Percentiles rank a stretch among this genome's conserved stretches.
These are phyloP conservation scores for Cladosporium velox DNA, from an alignment of 2,329 filamentous ascomycete species.

Conservation along the genomic window DNA sequence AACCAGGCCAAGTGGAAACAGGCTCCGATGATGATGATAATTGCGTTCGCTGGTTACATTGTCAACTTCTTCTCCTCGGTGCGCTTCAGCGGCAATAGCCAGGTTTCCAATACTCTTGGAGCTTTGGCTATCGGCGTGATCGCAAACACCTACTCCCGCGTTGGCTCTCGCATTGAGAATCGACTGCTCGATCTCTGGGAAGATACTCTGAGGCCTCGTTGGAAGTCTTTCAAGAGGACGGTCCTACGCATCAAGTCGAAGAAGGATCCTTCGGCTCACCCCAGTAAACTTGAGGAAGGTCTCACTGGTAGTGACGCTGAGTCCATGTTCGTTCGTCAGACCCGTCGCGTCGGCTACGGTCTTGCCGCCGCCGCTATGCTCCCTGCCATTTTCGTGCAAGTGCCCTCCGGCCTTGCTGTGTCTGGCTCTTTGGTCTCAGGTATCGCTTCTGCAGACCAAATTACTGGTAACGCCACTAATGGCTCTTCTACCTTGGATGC, in stretches of 20 bases:
- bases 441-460: constrained; percentile 58
- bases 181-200: constrained; percentile 58
- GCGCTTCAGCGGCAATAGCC: constrained; percentile 68
- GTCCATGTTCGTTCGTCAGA: constrained; percentile 37
- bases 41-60: constrained; percentile 72
- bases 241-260: constrained; percentile 37
- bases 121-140: constrained; percentile 75
- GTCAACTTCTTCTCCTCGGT: constrained; percentile 72
- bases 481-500: constrained; percentile 46
- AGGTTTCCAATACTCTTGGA: constrained; percentile 76
- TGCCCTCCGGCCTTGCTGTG: constrained; percentile 61
- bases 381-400: constrained; percentile 77
- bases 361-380: constrained; percentile 83
- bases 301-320: constrained; percentile 28
- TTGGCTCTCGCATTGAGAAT: constrained; percentile 62
- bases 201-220: constrained; percentile 46
- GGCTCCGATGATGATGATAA: constrained; percentile 72
- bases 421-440: constrained; percentile 59
- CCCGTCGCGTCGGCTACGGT: constrained; percentile 64
- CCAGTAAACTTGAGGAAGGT: constrained; percentile 34
- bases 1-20: constrained; percentile 82
- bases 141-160: constrained; percentile 75
- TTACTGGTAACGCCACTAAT: constrained; percentile 48
- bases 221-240: constrained; percentile 31
- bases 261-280: constrained; percentile 23